A percentile compares a stretch with the other conserved stretches of the same genome.
These are phyloP conservation scores for Populus hybrid DNA, from an alignment of 441 rosid species.

Conservation along the genomic window DNA sequence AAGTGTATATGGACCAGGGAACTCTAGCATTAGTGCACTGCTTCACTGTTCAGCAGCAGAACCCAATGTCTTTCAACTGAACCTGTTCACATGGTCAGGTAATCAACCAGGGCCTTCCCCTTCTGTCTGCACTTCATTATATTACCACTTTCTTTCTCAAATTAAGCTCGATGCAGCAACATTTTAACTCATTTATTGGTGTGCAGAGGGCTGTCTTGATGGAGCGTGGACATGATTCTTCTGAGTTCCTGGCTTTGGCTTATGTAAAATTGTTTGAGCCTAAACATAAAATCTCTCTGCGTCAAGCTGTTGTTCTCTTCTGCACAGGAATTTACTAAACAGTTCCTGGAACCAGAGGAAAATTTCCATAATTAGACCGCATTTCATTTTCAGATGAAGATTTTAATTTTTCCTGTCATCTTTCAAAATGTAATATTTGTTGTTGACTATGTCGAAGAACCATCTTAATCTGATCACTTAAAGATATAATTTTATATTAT, in stretches of 20 bases:
- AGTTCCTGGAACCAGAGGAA: background rate
- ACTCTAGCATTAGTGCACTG: background rate
- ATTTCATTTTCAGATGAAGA: background rate
- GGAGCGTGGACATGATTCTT: background rate
- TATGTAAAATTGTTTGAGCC: background rate
- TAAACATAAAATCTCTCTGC: background rate
- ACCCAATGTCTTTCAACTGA: background rate
- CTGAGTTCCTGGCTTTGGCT: background rate
- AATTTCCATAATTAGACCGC: background rate
- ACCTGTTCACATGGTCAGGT: background rate
- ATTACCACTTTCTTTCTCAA: background rate
- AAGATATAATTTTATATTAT: too few species aligned
- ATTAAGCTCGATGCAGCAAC: background rate
- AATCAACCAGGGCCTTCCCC: background rate
- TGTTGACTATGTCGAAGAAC: too few species aligned
- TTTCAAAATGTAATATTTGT: background rate
- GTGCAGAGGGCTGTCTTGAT: background rate
- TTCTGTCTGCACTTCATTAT: background rate
- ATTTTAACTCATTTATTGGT: background rate
- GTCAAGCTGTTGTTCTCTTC: background rate
- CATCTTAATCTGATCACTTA: too few species aligned
- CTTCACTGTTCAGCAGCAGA: background rate
- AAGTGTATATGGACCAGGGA: background rate
- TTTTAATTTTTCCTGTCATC: background rate
- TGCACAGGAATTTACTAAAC: background rate